Percentiles rank a stretch among this genome's conserved stretches.
Conservation (phyloP, 805 yeast species). For the Tetrapisispora namnaoensis region DNA sequence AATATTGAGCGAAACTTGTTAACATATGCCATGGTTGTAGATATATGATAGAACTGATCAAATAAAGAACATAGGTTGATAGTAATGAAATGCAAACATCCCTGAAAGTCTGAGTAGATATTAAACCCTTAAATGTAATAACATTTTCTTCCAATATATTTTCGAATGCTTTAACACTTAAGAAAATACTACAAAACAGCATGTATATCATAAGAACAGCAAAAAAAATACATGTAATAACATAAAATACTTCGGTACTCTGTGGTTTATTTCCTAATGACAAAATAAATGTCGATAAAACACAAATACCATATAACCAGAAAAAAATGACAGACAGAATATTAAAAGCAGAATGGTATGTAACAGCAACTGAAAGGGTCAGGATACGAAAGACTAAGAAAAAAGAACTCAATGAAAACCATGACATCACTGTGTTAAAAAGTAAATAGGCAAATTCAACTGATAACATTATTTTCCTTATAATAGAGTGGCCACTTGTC, state of each 20-base stretch:
- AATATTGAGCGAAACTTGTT: slow-evolving; percentile 76
- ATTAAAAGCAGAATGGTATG: slow-evolving; percentile 55
- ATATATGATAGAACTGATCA: slow-evolving; percentile 67
- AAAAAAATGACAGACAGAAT: slow-evolving; percentile 68
- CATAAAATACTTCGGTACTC: slow-evolving; percentile 74
- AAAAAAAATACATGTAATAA: slow-evolving; percentile 65
- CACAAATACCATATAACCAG: slow-evolving; percentile 75
- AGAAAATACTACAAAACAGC: slow-evolving; percentile 75
- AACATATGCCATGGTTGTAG: slow-evolving; percentile 91
- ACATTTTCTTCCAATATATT: slow-evolving; percentile 30
- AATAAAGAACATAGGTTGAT: slow-evolving; percentile 75
- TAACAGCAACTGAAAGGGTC: slow-evolving; percentile 59
- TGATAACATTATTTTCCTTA: slow-evolving; percentile 60
- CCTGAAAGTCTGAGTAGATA: slow-evolving; percentile 65
- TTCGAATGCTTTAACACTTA: slow-evolving; percentile 65
- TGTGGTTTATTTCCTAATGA: slow-evolving; percentile 92
- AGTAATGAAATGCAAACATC: slow-evolving; percentile 79
- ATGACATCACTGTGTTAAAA: slow-evolving; percentile 65
- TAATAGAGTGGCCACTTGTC: slow-evolving; percentile 62
- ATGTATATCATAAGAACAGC: slow-evolving; percentile 84
- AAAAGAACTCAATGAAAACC: slow-evolving; percentile 89
- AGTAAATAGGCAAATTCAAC: slow-evolving; percentile 75
- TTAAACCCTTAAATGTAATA: slow-evolving; percentile 36
- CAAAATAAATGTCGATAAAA: slow-evolving; percentile 77
- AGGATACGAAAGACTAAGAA: slow-evolving; percentile 83